A percentile compares a stretch with the other conserved stretches of the same genome.
phyloP scores from a whole-genome alignment of 352 stramenopile species.

The Phytophthora sojae region DNA sequence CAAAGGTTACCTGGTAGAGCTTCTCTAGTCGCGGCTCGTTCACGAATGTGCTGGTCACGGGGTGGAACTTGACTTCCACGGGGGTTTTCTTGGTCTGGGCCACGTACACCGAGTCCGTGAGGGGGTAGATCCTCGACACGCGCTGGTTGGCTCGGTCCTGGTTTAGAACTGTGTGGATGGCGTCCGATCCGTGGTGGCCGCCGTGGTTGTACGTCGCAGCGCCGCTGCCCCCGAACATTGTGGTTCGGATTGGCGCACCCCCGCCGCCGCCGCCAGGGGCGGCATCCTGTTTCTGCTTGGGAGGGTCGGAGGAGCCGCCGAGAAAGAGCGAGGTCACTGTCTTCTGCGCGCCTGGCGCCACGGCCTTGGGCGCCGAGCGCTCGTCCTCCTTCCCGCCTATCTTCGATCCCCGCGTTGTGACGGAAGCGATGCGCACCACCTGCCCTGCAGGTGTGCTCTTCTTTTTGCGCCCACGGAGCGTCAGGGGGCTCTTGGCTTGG shows the following conservation, averaged over 20 bases:
- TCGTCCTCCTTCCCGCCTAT: conserved; percentile 53
- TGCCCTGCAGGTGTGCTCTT: conserved; percentile 29
- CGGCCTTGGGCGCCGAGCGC: conserved; percentile 39
- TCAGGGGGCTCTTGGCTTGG: conserved; percentile 10
- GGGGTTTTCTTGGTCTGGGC: conserved; percentile 78
- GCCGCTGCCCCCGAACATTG: conserved; percentile 19
- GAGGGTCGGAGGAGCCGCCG: conserved; percentile 19
- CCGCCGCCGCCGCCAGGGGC: conserved; percentile 2
- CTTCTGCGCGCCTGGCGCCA: conserved; percentile 32
- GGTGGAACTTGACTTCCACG: conserved; percentile 82
- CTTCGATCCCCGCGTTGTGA: conserved; percentile 26
- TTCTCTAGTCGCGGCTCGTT: conserved; percentile 79
- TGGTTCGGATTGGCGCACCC: conserved; percentile 9
- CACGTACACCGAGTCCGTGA: conserved; percentile 76
- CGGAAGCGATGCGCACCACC: conserved; percentile 35
- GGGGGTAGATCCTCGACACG: conserved; percentile 76
- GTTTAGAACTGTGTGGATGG: conserved; percentile 45
- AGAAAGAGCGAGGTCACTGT: conserved; percentile 41
- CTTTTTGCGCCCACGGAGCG: conserved; percentile 43
- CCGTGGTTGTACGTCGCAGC: conserved; percentile 20
- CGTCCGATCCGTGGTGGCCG: conserved; percentile 34
- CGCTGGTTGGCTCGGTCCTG: conserved; percentile 74
- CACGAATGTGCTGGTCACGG: conserved; percentile 74
- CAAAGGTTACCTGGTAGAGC: conserved; percentile 84
- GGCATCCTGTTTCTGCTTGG: conserved; percentile 25